Conservation (phyloP, 1,284 basidiomycete species). For the Rhodotorula sp. region DNA sequence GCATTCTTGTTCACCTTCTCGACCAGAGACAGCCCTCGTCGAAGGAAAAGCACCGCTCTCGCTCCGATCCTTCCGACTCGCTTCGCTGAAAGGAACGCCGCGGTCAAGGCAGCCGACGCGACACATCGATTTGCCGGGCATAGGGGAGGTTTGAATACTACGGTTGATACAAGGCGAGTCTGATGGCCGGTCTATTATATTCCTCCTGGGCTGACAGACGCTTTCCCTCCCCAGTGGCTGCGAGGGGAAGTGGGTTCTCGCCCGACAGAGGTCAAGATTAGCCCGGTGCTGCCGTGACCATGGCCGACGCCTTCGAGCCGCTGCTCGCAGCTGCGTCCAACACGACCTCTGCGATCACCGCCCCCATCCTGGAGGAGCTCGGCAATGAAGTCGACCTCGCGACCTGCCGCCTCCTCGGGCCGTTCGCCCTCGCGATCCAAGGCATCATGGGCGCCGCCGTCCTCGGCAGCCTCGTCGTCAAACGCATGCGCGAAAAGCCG, state of each 20-base stretch:
- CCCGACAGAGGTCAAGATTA: not conserved
- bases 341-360: conserved; percentile 15
- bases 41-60: too few relatives aligned
- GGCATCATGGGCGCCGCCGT: conserved; percentile 83
- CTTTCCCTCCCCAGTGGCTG: not conserved
- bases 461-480: conserved; percentile 77
- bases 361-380: conserved; percentile 20
- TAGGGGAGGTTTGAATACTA: too few relatives aligned
- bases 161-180: too few relatives aligned
- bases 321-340: conserved; percentile 49
- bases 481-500: conserved; percentile 78
- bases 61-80: too few relatives aligned
- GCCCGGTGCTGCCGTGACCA: not conserved
- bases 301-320: conserved; percentile 44
- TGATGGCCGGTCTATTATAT: too few relatives aligned
- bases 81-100: too few relatives aligned
- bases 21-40: too few relatives aligned
- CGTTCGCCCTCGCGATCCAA: conserved; percentile 49
- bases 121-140: too few relatives aligned
- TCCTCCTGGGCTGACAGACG: too few relatives aligned
- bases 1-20: too few relatives aligned
- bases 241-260: not conserved
- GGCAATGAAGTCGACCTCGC: conserved; percentile 39
- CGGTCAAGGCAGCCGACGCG: too few relatives aligned
- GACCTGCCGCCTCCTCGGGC: conserved; percentile 52